These are phyloP conservation scores for Chaetomium fimeti DNA, from an alignment of 495 filamentous ascomycete species.

Conservation along the genomic window DNA sequence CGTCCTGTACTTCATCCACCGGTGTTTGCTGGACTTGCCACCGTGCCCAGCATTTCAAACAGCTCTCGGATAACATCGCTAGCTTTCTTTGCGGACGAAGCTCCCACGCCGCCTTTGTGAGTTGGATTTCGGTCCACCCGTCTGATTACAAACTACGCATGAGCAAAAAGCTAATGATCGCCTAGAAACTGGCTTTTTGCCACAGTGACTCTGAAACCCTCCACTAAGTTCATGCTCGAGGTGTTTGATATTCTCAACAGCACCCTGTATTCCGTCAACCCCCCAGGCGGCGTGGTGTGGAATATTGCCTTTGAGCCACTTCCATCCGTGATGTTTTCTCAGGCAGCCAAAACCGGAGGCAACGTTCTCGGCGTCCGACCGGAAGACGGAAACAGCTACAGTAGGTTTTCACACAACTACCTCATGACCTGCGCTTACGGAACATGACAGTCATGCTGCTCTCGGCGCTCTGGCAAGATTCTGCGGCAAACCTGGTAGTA, in stretches of 20 bases:
- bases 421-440: background rate
- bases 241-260: constrained; percentile 23
- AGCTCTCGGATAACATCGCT: constrained; percentile 4
- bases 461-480: background rate
- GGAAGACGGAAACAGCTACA: background rate
- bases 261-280: constrained; percentile 16
- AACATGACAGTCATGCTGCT: background rate
- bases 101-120: constrained; percentile 11
- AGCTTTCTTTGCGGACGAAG: constrained; percentile 2
- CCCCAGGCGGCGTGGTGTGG: constrained; percentile 22
- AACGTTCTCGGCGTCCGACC: constrained; percentile 42
- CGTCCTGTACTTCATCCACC: constrained; percentile 9
- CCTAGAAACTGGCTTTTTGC: constrained; percentile 12
- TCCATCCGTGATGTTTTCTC: constrained; percentile 38
- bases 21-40: constrained; percentile 12
- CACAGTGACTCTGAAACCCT: constrained; percentile 8
- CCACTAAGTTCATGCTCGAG: constrained; percentile 23
- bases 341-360: constrained; percentile 36
- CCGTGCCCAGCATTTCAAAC: constrained; percentile 11
- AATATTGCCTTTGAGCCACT: constrained; percentile 49
- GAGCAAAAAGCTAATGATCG: background rate
- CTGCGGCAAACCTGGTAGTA: background rate
- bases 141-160: background rate
- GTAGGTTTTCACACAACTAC: background rate
- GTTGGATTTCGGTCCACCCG: background rate